Percentiles rank a stretch among this genome's conserved stretches.
Evolutionary conservation across 306 rosid species (phyloP).

Genomic region (Fagus sylvatica): DNA sequence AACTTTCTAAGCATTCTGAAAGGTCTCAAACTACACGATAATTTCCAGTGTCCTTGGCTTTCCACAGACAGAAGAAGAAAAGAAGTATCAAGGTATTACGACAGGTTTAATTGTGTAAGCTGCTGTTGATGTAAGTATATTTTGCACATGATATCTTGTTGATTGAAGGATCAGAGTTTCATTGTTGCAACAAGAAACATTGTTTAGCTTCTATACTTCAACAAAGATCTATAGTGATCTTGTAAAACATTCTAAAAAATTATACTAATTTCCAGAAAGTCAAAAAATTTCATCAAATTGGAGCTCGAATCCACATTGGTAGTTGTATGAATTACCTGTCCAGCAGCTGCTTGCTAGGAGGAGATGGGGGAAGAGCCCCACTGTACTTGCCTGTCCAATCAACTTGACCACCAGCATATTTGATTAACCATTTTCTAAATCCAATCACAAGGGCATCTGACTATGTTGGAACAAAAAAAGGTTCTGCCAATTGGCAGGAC

Average conservation of each 20-base stretch:
- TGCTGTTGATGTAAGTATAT: neutral
- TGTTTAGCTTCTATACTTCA: neutral
- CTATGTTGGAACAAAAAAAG: slow-evolving; percentile 88
- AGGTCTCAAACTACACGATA: neutral
- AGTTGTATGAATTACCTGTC: slow-evolving; percentile 60
- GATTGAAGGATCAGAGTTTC: neutral
- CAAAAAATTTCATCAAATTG: neutral
- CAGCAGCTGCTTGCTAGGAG: slow-evolving; percentile 76
- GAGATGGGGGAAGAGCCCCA: slow-evolving; percentile 75
- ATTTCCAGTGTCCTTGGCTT: neutral
- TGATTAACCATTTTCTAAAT: slow-evolving; percentile 82
- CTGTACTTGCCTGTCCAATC: slow-evolving; percentile 80
- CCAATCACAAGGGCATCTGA: slow-evolving; percentile 80
- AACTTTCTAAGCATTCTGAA: neutral
- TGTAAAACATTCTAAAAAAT: neutral
- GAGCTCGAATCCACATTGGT: slow-evolving; percentile 13
- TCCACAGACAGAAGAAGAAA: neutral
- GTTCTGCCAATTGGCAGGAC: slow-evolving; percentile 71
- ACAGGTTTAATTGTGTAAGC: neutral
- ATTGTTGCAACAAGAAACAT: neutral
- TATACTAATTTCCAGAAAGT: neutral
- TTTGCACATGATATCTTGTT: neutral
- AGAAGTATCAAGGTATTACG: neutral
- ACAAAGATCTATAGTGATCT: neutral
- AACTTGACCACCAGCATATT: slow-evolving; percentile 71